Evolutionary conservation across 2,329 filamentous ascomycete species (phyloP).

Genomic region (Teratosphaeria epicoccoides): DNA sequence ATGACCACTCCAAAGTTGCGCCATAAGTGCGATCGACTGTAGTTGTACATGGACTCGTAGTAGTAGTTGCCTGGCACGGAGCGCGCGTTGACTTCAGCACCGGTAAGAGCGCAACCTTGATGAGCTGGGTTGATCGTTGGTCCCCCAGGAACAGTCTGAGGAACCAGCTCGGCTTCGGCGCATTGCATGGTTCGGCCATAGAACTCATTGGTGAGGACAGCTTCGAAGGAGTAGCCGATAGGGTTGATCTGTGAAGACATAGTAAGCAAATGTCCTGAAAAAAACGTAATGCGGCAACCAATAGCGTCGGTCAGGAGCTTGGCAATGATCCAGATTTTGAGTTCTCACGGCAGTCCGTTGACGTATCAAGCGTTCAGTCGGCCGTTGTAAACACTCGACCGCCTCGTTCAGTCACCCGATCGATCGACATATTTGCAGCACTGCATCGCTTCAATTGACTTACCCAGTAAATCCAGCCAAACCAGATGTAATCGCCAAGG

Average conservation of each 20-base stretch:
- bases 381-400: too few relatives aligned
- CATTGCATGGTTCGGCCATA: conserved; percentile 47
- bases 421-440: not conserved
- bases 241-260: conserved; percentile 35
- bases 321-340: too few relatives aligned
- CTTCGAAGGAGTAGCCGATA: conserved; percentile 53
- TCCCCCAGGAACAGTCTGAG: conserved; percentile 34
- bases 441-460: not conserved
- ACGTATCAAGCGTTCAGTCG: not conserved
- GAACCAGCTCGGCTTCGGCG: conserved; percentile 48
- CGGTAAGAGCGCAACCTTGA: conserved; percentile 53
- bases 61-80: conserved; percentile 46
- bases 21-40: conserved; percentile 49
- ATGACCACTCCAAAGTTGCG: conserved; percentile 71
- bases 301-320: too few relatives aligned
- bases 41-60: conserved; percentile 45
- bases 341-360: too few relatives aligned
- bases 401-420: not conserved
- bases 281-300: too few relatives aligned
- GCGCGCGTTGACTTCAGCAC: conserved; percentile 42
- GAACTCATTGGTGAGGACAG: conserved; percentile 58
- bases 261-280: too few relatives aligned
- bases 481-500: conserved; percentile 52
- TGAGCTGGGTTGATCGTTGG: conserved; percentile 44
- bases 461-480: conserved; percentile 47